phyloP scores from a whole-genome alignment of 2,329 filamentous ascomycete species.

The Blastomyces emzantsi region DNA sequence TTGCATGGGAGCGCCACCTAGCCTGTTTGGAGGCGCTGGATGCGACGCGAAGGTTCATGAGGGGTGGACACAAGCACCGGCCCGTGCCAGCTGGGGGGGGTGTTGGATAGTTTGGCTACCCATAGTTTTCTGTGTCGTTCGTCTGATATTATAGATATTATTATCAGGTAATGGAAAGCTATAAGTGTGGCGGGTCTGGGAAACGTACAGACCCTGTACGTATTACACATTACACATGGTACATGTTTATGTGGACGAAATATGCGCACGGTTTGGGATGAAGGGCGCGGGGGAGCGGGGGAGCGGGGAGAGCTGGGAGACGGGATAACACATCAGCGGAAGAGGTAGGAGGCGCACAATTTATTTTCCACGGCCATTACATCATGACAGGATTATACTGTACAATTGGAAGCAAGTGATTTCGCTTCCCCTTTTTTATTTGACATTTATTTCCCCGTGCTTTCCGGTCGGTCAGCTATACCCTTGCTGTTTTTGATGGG shows the following conservation, averaged over 20 bases:
- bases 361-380: not conserved
- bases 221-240: not conserved
- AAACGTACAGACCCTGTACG: not conserved
- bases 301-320: not conserved
- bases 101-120: not conserved
- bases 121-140: not conserved
- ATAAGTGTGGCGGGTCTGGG: not conserved
- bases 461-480: not conserved
- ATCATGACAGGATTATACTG: slow-evolving; percentile 1
- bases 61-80: slow-evolving; percentile 9
- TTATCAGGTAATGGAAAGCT: not conserved
- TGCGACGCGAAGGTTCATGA: slow-evolving; percentile 13
- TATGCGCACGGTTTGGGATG: not conserved
- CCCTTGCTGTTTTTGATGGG: not conserved
- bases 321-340: not conserved
- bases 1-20: slow-evolving; percentile 39
- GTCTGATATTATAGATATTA: not conserved
- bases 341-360: not conserved
- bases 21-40: slow-evolving; percentile 34
- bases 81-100: not conserved
- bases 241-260: not conserved
- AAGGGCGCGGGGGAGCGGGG: no score
- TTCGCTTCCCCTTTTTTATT: not conserved
- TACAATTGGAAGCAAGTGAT: slow-evolving; percentile 1
- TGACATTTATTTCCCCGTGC: not conserved